Evolutionary conservation across 768 basidiomycete species (phyloP).

Genomic region (Xerocomus brunneocitrinus): DNA sequence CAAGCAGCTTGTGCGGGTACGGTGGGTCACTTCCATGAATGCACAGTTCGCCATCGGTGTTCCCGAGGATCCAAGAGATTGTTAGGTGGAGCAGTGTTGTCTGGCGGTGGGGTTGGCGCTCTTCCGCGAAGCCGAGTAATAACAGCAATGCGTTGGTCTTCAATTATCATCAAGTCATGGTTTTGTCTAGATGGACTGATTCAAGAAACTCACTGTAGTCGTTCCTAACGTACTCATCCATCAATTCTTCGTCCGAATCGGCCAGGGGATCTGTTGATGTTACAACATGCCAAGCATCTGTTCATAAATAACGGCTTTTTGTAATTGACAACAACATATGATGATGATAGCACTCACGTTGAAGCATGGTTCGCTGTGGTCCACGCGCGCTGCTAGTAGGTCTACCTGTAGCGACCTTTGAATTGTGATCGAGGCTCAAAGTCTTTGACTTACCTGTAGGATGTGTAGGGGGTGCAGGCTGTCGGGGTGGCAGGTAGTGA

Average conservation of each 20-base stretch:
- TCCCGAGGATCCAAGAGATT: constrained; percentile 23
- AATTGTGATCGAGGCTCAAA: not conserved
- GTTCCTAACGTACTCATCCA: constrained; percentile 55
- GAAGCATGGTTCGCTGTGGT: constrained; percentile 41
- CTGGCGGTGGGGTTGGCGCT: constrained; percentile 44
- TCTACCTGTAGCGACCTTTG: constrained; percentile 15
- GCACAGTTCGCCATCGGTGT: constrained; percentile 36
- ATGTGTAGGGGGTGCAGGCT: constrained; percentile 13
- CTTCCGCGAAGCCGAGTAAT: constrained; percentile 49
- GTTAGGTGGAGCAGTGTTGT: constrained; percentile 3
- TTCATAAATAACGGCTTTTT: not conserved
- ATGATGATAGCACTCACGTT: constrained; percentile 32
- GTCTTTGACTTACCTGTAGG: constrained; percentile 19
- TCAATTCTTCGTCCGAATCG: constrained; percentile 70
- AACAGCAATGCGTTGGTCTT: constrained; percentile 51
- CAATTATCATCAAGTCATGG: not conserved
- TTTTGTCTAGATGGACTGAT: not conserved
- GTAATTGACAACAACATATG: not conserved
- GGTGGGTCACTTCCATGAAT: constrained; percentile 31
- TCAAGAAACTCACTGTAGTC: constrained; percentile 56
- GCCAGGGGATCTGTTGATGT: constrained; percentile 58
- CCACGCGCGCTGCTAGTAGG: constrained; percentile 12
- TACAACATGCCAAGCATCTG: constrained; percentile 73
- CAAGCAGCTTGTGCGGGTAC: not conserved
- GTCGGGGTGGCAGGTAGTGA: constrained; percentile 31